Conservation (phyloP, 495 filamentous ascomycete species). For the Tetracladium setigerum region DNA sequence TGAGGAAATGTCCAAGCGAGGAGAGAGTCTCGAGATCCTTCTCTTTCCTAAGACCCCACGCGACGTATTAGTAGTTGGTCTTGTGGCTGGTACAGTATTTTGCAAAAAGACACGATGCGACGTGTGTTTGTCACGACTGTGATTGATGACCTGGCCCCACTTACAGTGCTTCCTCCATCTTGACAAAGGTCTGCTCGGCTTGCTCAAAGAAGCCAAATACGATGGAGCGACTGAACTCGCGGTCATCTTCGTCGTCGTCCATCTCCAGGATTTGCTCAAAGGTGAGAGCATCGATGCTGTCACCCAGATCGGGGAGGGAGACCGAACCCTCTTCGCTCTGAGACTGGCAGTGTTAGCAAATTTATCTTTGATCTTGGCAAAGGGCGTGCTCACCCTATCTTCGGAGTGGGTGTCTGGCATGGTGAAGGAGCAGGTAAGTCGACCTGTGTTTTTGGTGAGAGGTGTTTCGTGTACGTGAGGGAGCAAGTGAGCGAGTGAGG, state of each 20-base stretch:
- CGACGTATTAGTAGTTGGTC: background rate
- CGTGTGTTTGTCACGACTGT: too few relatives aligned
- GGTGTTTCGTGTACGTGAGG: background rate
- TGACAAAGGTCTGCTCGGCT: conserved; percentile 73
- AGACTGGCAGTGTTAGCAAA: background rate
- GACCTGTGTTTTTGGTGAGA: too few relatives aligned
- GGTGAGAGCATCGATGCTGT: conserved; percentile 67
- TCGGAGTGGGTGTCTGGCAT: conserved; percentile 16
- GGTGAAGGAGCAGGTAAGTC: background rate
- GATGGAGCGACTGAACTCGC: conserved; percentile 60
- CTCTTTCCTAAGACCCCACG: conserved; percentile 45
- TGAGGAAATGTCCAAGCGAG: conserved; percentile 85
- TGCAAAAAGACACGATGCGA: background rate
- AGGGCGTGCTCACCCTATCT: conserved; percentile 12
- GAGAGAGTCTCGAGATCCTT: conserved; percentile 67
- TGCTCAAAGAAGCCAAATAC: conserved; percentile 92
- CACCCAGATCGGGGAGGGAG: conserved; percentile 40
- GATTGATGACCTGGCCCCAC: conserved; percentile 22
- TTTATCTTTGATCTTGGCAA: background rate
- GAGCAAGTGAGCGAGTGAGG: too few relatives aligned
- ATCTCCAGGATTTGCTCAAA: conserved; percentile 80
- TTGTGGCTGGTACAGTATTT: too few relatives aligned
- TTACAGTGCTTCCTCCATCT: conserved; percentile 82
- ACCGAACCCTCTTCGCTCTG: conserved; percentile 22
- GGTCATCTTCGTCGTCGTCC: conserved; percentile 25